Percentiles rank a stretch among this genome's conserved stretches.
These are phyloP conservation scores for Saturnispora kantuleensis DNA, from an alignment of 805 yeast genomes.

Conservation along the genomic window DNA sequence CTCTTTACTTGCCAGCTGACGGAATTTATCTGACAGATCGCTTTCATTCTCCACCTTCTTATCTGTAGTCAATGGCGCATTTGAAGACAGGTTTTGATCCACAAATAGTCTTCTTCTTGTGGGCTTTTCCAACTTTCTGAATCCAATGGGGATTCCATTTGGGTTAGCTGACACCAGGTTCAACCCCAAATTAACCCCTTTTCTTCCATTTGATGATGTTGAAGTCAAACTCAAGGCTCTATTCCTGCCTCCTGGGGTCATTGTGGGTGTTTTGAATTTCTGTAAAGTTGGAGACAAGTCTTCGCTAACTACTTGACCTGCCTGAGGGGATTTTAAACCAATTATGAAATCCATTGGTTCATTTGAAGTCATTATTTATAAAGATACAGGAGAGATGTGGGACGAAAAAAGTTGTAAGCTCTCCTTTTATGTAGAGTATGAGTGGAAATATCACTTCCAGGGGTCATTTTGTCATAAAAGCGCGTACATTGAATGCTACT, in stretches of 20 bases:
- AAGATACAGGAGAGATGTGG: no score
- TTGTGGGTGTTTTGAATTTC: neutral
- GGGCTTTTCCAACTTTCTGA: constrained; percentile 1
- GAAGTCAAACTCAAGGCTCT: constrained; percentile 18
- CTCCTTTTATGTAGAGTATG: neutral
- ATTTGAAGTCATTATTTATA: neutral
- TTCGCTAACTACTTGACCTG: no score
- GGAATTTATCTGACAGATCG: constrained; percentile 40
- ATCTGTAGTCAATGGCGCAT: neutral
- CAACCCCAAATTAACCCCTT: constrained; percentile 26
- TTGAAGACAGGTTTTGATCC: neutral
- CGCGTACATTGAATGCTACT: constrained; percentile 35
- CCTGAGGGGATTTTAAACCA: no score
- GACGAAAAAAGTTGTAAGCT: no score
- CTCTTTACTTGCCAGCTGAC: constrained; percentile 59
- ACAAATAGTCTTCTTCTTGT: constrained; percentile 7
- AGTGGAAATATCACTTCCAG: constrained; percentile 32
- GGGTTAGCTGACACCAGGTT: constrained; percentile 18
- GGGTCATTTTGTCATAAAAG: constrained; percentile 69
- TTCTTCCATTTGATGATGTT: constrained; percentile 12
- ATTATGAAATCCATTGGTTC: neutral
- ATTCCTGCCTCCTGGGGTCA: neutral
- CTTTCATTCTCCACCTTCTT: constrained; percentile 17
- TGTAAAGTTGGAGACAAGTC: neutral
- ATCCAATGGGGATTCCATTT: neutral